Evolutionary conservation across 2,329 filamentous ascomycete species (phyloP).

Genomic region (Alternaria triticina): DNA sequence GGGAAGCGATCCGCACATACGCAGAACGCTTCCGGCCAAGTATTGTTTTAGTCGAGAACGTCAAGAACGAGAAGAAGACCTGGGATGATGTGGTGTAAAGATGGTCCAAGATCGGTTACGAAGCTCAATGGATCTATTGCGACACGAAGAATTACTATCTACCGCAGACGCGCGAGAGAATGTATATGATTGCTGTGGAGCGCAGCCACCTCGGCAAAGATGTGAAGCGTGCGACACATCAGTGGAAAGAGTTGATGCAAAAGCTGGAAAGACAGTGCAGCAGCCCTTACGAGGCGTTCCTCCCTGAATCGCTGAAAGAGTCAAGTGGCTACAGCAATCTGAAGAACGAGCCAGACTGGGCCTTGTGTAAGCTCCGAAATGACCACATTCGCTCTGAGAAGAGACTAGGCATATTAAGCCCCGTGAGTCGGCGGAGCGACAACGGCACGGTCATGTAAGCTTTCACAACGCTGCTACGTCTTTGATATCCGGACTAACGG

Average conservation of each 20-base stretch:
- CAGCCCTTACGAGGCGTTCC: conserved; percentile 66
- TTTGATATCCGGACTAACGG: too few relatives aligned
- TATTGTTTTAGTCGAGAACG: conserved; percentile 76
- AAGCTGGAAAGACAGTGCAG: conserved; percentile 64
- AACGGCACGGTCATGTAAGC: conserved; percentile 56
- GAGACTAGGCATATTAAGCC: conserved; percentile 61
- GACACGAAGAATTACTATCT: conserved; percentile 77
- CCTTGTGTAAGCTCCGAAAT: conserved; percentile 66
- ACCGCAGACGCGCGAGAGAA: conserved; percentile 66
- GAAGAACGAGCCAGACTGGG: conserved; percentile 57
- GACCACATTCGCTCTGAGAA: conserved; percentile 58
- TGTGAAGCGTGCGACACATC: conserved; percentile 12
- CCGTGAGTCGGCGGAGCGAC: conserved; percentile 66
- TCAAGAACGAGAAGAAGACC: conserved; percentile 57
- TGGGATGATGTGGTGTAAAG: conserved; percentile 61
- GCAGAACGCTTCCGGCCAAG: conserved; percentile 62
- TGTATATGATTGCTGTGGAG: conserved; percentile 57
- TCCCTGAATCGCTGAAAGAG: conserved; percentile 62
- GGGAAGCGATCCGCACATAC: conserved; percentile 66
- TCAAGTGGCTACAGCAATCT: conserved; percentile 49
- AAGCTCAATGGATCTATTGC: conserved; percentile 56
- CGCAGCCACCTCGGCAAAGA: conserved; percentile 26
- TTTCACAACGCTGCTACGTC: too few relatives aligned
- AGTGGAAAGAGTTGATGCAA: conserved; percentile 57
- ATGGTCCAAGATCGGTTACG: conserved; percentile 63